Base-by-base conservation (phyloP, 805 yeast species). In the Wickerhamiella domercqiae region DNA sequence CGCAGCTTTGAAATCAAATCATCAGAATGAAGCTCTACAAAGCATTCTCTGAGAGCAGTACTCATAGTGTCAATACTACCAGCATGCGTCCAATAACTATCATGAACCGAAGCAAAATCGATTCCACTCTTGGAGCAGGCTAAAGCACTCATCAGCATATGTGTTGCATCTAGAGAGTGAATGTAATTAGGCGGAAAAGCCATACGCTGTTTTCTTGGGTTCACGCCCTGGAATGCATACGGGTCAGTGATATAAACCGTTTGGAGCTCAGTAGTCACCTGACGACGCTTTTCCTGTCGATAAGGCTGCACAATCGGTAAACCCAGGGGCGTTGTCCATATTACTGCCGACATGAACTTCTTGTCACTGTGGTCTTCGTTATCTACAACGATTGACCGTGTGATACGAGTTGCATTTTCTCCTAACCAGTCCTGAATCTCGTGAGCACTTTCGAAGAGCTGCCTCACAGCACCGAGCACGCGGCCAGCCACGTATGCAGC, bases 1-100 rank as follows among this genome's bases (percentile, higher is more conserved):
- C 73, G 73, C 43, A 90, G 66, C 49, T 71, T 70, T 22, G 67
- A 70, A 49, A 87, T 70, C 47, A 86, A 64, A 55, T 84, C 77
- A 22, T 69, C 75, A 42, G 70, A 70, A 55, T 87, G 96, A 39
- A 87, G 63, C 37, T 68, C 61, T 43, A 90, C 77, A 55, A 87
- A 87, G 41, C 80, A 75, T 26, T 78, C 75, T 52, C 98, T 70
- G 45, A 90, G 62, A 32, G 70, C 61, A 11, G 49, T 51, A 56
- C 75, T 82, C 90, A 87, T 76, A 3, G 52, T 53, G 42, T 75
- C 76, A 30, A 87, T 74, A 54, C 81, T 87, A 35, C 72, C 62
- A 1, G 98, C 96, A 55, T 90, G 97, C 0, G 97, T 84, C 98
- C 98, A 87, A 56, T 81, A 87, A 0, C 97, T 87, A 56, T 87